Conservation (phyloP, 192 early-diverging fungal genomes). For the Thoreauomyces humboldtii region DNA sequence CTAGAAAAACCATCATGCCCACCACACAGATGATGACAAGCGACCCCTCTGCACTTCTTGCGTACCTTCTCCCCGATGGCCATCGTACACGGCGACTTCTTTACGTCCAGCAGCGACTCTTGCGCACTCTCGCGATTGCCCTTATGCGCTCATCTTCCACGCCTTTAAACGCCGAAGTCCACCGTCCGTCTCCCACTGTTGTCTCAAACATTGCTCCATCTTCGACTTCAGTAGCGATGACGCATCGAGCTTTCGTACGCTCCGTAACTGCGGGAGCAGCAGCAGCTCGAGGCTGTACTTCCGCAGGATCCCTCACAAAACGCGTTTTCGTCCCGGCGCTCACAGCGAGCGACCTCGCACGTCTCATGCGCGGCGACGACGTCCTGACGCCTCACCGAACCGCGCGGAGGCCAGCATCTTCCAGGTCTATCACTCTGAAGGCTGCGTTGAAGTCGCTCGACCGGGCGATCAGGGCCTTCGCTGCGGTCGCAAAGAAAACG, state of each 20-base stretch:
- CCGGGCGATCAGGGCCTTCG: background rate
- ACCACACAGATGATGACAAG: no score
- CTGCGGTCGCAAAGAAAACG: slow-evolving; percentile 11
- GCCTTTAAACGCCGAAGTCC: no score
- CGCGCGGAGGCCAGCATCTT: background rate
- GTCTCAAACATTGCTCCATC: no score
- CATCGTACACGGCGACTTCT: slow-evolving; percentile 13
- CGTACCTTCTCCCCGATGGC: no score
- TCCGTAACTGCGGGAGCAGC: slow-evolving; percentile 4
- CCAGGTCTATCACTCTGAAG: background rate
- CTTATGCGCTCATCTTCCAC: background rate
- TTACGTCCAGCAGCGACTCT: slow-evolving; percentile 1
- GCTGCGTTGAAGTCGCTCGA: background rate
- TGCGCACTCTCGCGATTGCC: slow-evolving; percentile 16
- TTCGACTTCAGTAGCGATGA: slow-evolving; percentile 5
- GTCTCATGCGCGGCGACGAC: background rate
- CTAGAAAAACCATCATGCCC: no score
- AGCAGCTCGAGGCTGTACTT: background rate
- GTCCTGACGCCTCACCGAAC: background rate
- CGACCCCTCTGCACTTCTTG: no score
- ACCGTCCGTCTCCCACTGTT: no score
- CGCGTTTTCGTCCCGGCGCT: background rate
- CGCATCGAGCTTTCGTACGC: slow-evolving; percentile 13
- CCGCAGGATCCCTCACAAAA: background rate
- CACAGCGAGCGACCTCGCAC: background rate